Evolutionary conservation across 2,329 filamentous ascomycete genomes (phyloP), one percentile per base, ranked within the genome.

Genomic region (Neoarthrinium moseri): DNA sequence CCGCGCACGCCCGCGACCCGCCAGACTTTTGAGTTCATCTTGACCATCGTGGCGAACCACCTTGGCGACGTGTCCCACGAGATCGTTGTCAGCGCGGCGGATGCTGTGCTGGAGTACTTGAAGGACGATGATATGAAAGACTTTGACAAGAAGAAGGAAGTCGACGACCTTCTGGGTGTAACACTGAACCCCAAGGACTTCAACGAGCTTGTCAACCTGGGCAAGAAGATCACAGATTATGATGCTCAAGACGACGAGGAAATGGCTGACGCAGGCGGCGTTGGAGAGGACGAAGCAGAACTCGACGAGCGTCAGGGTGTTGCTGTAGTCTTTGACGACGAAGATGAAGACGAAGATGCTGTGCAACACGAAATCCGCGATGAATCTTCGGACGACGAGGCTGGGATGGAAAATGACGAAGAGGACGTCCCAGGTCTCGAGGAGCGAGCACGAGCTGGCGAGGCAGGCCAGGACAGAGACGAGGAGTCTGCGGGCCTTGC

Each of bases 181-280:
- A 83, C 84, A 1, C 81, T 96, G 73, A 85, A 78, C 39, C 81
- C 89, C 1, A 95, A 96, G 63, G 86, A 96, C 65, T 99, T 97
- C 73, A 97, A 97, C 63, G 92, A 97, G 70, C 72, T 99, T 55
- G 85, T 97, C 45, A 99, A 96, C 62, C 73, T 99, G 34, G 90
- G 91, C 53, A 99, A 99, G 74, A 99, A 99, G 71, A 96, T 99
- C 52, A 99, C 94, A 40, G 94, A 99, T 66, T 99, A 97, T 67
- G 89, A 97, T 67, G 89, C 89, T 30, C 91, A 97, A 64, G 92
- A 97, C 54, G 94, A 97, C 52, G 92, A 96, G 54, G 85, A 91
- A 47, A 88, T 90, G 74, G 86, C 81, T 23, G 84, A 86, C 58
- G 86, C 81, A 47, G 78, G 82, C 22, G 78, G 74, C 18, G 81